Evolutionary conservation across 2,329 filamentous ascomycete genomes (phyloP).

Genomic region (Furcasterigmium sp.): DNA sequence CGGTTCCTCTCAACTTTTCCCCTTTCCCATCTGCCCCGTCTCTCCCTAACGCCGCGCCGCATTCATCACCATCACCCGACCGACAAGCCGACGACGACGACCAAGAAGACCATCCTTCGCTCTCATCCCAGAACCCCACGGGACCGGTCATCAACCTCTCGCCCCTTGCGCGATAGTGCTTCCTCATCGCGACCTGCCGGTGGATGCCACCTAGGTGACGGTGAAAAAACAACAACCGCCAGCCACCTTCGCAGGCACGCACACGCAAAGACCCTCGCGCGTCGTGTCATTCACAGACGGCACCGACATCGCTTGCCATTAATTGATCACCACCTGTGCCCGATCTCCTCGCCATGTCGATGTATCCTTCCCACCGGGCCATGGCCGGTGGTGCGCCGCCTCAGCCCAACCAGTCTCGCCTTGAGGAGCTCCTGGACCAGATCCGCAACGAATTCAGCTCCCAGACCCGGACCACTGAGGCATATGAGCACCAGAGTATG

Average conservation of each 20-base stretch:
- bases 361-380: conserved; percentile 90
- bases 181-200: too few relatives aligned
- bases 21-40: conserved; percentile 2
- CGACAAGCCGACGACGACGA: not conserved
- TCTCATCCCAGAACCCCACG: too few relatives aligned
- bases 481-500: conserved; percentile 89
- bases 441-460: conserved; percentile 87
- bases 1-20: conserved; percentile 1
- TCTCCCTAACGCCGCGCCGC: not conserved
- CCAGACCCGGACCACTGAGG: conserved; percentile 73
- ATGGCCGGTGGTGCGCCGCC: conserved; percentile 64
- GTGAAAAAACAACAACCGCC: too few relatives aligned
- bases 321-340: not conserved
- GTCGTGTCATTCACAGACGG: too few relatives aligned
- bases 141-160: too few relatives aligned
- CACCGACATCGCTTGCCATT: too few relatives aligned
- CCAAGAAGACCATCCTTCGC: too few relatives aligned
- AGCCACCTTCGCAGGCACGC: too few relatives aligned
- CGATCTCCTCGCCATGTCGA: conserved; percentile 49
- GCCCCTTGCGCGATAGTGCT: too few relatives aligned
- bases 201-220: too few relatives aligned
- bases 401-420: conserved; percentile 50
- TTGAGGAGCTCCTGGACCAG: conserved; percentile 89
- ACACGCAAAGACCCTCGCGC: too few relatives aligned
- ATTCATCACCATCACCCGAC: not conserved